Percentiles rank a stretch among this genome's conserved stretches.
Evolutionary conservation across 768 basidiomycete genomes (phyloP).

Genomic region (Lactifluus echinatus): DNA sequence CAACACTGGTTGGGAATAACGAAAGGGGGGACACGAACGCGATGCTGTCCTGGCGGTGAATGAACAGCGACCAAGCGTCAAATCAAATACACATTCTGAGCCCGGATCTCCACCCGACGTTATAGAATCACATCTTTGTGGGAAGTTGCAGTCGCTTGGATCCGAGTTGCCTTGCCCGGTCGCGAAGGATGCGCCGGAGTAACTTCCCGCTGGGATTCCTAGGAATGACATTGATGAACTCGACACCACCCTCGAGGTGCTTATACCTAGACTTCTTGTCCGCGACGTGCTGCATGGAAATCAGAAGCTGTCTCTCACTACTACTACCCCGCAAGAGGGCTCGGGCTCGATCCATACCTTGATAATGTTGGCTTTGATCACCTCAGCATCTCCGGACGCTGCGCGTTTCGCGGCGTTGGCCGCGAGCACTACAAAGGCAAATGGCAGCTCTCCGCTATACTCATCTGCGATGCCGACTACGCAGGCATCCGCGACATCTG

Average conservation of each 20-base stretch:
- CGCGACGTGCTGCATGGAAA: conserved; percentile 23
- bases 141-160: conserved; percentile 3
- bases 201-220: conserved; percentile 29
- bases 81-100: too few species aligned
- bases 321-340: not conserved
- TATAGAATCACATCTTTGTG: not conserved
- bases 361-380: conserved; percentile 38
- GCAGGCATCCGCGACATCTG: conserved; percentile 36
- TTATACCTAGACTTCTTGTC: conserved; percentile 31
- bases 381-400: conserved; percentile 28
- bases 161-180: conserved; percentile 22
- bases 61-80: too few species aligned
- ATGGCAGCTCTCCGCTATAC: conserved; percentile 65
- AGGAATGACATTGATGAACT: conserved; percentile 33
- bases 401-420: conserved; percentile 31
- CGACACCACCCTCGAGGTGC: conserved; percentile 31
- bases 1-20: not conserved
- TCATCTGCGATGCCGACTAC: conserved; percentile 59
- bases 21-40: too few species aligned
- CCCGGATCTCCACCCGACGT: too few species aligned
- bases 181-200: conserved; percentile 25
- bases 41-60: too few species aligned
- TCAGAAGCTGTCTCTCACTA: not conserved
- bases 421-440: conserved; percentile 57
- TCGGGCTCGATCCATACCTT: conserved; percentile 39